These are phyloP conservation scores for Thamnidium elegans DNA, from an alignment of 192 early-diverging fungal species.

Conservation along the genomic window DNA sequence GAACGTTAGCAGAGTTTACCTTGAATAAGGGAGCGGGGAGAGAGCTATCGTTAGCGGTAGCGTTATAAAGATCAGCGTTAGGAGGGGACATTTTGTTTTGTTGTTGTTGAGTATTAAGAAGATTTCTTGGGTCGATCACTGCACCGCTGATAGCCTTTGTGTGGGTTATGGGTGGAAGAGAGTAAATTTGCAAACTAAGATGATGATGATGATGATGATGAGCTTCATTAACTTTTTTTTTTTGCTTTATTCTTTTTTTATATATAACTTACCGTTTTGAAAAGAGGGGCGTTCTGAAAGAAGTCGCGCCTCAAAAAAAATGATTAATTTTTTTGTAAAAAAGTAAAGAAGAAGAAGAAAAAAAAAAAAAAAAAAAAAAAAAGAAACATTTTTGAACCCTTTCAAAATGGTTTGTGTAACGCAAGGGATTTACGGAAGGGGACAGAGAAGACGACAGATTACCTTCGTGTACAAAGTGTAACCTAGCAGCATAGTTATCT, in stretches of 20 bases:
- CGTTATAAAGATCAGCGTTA: conserved; percentile 30
- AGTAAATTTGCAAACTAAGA: conserved; percentile 46
- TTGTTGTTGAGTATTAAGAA: conserved; percentile 15
- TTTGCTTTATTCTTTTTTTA: neutral
- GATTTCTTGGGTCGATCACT: conserved; percentile 40
- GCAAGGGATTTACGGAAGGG: too few species aligned
- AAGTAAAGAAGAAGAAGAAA: too few species aligned
- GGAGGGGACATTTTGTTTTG: conserved; percentile 34
- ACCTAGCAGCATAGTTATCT: too few species aligned
- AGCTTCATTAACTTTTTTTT: conserved; percentile 2
- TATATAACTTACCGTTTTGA: conserved; percentile 28
- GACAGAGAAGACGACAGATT: too few species aligned
- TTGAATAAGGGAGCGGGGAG: conserved; percentile 60
- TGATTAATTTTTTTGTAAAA: too few species aligned
- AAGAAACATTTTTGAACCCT: too few species aligned
- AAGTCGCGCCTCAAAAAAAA: conserved; percentile 15
- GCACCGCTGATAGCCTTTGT: conserved; percentile 41
- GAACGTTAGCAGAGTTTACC: conserved; percentile 87
- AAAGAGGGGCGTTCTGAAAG: conserved; percentile 3
- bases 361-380: too few species aligned
- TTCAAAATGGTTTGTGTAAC: too few species aligned
- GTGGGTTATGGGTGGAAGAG: conserved; percentile 45
- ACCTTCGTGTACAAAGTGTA: too few species aligned
- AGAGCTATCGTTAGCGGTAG: conserved; percentile 31
- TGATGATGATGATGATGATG: conserved; percentile 16